A percentile compares a stretch with the other conserved stretches of the same genome.
Conservation (phyloP, 2,329 filamentous ascomycete genomes). For the Pseudopyrenochaeta lycopersici region DNA sequence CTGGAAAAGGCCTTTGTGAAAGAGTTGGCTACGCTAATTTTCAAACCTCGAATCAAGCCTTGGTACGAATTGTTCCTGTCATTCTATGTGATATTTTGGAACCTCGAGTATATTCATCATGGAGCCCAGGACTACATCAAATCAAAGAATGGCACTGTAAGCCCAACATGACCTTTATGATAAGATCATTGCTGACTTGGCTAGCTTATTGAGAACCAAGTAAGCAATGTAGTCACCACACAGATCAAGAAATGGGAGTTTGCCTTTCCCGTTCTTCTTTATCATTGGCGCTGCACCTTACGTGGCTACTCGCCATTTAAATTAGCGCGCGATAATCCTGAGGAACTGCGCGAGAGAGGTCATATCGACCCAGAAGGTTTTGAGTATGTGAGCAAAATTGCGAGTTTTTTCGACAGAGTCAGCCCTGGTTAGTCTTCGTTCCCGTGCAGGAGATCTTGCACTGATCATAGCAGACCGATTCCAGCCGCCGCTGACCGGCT, state of each 20-base stretch:
- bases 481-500: constrained; percentile 38
- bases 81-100: constrained; percentile 48
- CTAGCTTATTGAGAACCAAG: constrained; percentile 42
- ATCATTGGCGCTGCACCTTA: constrained; percentile 44
- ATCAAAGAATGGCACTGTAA: constrained; percentile 47
- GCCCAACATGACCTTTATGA: constrained; percentile 10
- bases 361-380: constrained; percentile 41
- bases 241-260: constrained; percentile 49
- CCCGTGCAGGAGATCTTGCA: background rate
- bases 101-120: constrained; percentile 47
- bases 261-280: constrained; percentile 40
- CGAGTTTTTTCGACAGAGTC: constrained; percentile 33
- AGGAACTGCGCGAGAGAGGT: constrained; percentile 39
- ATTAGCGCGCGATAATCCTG: constrained; percentile 45
- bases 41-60: constrained; percentile 45
- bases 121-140: constrained; percentile 45
- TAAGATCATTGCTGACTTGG: constrained; percentile 16
- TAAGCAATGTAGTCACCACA: constrained; percentile 42
- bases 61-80: constrained; percentile 50
- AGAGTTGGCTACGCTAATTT: constrained; percentile 38
- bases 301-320: constrained; percentile 45
- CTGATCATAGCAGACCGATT: constrained; percentile 36
- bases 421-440: constrained; percentile 32
- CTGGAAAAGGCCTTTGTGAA: constrained; percentile 42
- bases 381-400: constrained; percentile 40